Evolutionary conservation across 257 asterid species (phyloP), one percentile per base, ranked within the genome.

Genomic region (Datura wrightii): DNA sequence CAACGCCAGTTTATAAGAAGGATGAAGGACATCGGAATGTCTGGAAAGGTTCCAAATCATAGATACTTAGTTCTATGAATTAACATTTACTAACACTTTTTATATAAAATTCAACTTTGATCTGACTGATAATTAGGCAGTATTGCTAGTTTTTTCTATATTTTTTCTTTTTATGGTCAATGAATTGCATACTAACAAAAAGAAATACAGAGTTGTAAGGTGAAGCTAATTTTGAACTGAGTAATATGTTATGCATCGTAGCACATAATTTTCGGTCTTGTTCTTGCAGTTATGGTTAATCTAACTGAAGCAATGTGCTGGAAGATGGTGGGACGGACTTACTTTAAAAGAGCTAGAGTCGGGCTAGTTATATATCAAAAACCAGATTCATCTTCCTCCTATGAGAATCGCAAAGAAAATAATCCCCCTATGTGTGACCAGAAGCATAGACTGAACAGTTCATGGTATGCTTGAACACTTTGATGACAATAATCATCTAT

Each of bases 221-320:
- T 37, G 50, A 37, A 53, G 13, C 37, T 58, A 58, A 24, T 31
- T 41, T 88, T 24, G 72, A 83, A 60, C 36, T 19, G 50, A 60
- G 62, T 66, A 53, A 72, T 53, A 78, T 74, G 14, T 50, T 48
- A 24, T 24, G 81, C 14, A 3, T 48, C 13, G 60, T 74, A 74
- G 42, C 56, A 62, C 59, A 71, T 85, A 10, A 74, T 85, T 80
- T 55, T 84, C 52, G 1, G 44, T 81, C 72, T 72, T 65, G 86
- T 88, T 86, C 42, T 84, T 90, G 87, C 96, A 97, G 99, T 97
- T 79, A 97, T 94, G 97, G 95, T 91, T 84, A 89, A 92, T 72
- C 86, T 95, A 85, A 93, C 99, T 9, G 94, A 94, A 85, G 85
- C 95, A 66, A 86, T 97, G 41, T 97, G 99, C 93, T 97, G 99